phyloP scores from a whole-genome alignment of 352 stramenopile species.

The Albugo candida region DNA sequence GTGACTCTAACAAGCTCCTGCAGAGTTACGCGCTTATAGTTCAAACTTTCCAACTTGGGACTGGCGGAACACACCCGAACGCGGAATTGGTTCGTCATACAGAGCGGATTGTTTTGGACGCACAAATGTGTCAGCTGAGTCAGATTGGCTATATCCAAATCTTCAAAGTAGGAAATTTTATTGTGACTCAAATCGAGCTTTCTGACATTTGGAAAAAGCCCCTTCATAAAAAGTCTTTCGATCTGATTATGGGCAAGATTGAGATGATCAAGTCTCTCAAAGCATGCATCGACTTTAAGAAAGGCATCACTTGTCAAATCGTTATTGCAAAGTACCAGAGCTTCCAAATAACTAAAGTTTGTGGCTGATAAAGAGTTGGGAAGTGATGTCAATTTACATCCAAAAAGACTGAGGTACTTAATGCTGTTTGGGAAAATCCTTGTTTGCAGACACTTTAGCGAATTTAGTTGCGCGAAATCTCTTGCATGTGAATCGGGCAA shows the following conservation, averaged over 20 bases:
- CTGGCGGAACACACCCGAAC: slow-evolving; percentile 33
- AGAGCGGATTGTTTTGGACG: slow-evolving; percentile 51
- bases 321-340: slow-evolving; percentile 56
- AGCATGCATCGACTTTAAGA: slow-evolving; percentile 12
- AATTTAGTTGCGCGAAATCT: too few species aligned
- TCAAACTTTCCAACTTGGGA: slow-evolving; percentile 19
- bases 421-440: slow-evolving; percentile 1
- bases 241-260: slow-evolving; percentile 61
- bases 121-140: slow-evolving; percentile 19
- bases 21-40: slow-evolving; percentile 24
- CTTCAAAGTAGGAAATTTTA: slow-evolving; percentile 28
- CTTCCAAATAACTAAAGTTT: slow-evolving; percentile 18
- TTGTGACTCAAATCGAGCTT: slow-evolving; percentile 45
- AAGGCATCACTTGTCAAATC: slow-evolving; percentile 11
- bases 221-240: slow-evolving; percentile 19
- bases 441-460: too few species aligned
- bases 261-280: slow-evolving; percentile 17
- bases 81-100: slow-evolving; percentile 40
- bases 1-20: slow-evolving; percentile 19
- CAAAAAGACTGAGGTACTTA: slow-evolving; percentile 29
- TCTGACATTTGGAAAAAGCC: slow-evolving; percentile 14
- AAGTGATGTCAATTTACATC: slow-evolving; percentile 26
- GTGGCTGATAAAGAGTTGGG: slow-evolving; percentile 18
- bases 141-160: slow-evolving; percentile 12
- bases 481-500: too few species aligned